Evolutionary conservation across 805 yeast species (phyloP).

Genomic region (Ogataea ganodermae): DNA sequence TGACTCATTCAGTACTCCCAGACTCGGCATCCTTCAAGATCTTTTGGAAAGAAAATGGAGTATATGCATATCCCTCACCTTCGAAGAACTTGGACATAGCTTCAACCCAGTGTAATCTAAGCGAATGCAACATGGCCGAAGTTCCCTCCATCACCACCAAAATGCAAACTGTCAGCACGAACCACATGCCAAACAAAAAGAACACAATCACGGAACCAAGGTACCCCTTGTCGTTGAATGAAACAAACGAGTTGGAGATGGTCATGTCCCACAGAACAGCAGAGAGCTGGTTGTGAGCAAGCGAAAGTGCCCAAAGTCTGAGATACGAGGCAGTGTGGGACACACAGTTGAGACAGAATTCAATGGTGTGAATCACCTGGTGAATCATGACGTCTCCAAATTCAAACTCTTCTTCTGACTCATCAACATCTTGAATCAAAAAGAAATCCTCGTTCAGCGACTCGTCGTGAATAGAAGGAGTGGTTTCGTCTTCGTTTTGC

Average conservation of each 20-base stretch:
- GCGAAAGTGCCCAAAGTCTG: conserved; percentile 76
- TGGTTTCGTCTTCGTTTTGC: conserved; percentile 27
- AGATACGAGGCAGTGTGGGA: conserved; percentile 79
- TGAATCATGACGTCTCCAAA: conserved; percentile 76
- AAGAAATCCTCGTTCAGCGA: conserved; percentile 34
- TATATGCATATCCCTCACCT: conserved; percentile 72
- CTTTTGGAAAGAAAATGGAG: conserved; percentile 56
- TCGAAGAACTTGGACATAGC: conserved; percentile 79
- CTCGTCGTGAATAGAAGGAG: conserved; percentile 20
- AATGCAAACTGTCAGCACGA: conserved; percentile 65
- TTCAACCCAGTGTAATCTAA: conserved; percentile 81
- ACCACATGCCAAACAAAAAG: conserved; percentile 72
- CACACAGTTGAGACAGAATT: conserved; percentile 76
- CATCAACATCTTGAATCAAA: conserved; percentile 31
- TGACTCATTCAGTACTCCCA: neutral
- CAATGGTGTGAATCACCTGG: conserved; percentile 80
- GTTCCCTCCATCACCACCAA: conserved; percentile 82
- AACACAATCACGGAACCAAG: conserved; percentile 60
- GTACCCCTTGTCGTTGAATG: conserved; percentile 48
- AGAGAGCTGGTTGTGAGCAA: conserved; percentile 80
- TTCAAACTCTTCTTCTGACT: conserved; percentile 43
- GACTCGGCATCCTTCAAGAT: conserved; percentile 25
- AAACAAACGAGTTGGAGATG: conserved; percentile 55
- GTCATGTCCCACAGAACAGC: conserved; percentile 79
- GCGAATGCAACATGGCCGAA: conserved; percentile 78